Evolutionary conservation across 1,284 basidiomycete genomes (phyloP), one percentile per base, ranked within the genome.

Genomic region (Ganoderma resinaceum): DNA sequence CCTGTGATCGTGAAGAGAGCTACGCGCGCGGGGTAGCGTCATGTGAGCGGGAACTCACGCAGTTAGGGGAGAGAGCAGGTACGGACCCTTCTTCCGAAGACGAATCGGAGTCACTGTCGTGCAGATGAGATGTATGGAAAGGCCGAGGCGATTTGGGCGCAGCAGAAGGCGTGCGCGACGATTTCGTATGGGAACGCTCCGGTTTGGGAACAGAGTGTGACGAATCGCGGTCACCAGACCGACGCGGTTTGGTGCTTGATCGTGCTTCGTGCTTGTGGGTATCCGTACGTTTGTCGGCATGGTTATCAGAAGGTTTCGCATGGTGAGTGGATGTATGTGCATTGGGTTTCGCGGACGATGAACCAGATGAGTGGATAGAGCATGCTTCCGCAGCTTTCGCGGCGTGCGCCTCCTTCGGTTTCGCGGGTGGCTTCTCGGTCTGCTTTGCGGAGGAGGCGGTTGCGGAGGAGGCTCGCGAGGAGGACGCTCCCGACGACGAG

Each of bases 41-140:
- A 66, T 67, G 66, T 68, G 66, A 67, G 61, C 23, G 58, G 53
- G 23, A 1, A 29, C 9, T 26, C 29, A 43, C 58, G 62, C 46
- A 65, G 52, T 62, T 38, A 23, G 49, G 26, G 18, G 20, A 20
- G 20, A 52, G 29, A 12, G 49, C 20, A 52, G 35, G 20, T 23
- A 65, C 67, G 65, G 57, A 72, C 71, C 63, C 66, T 60, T 64
- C 70, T 60, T 73, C 74, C 55, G 71, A 73, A 57, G 74, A 73
- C 29, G 72, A 66, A 58, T 75, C 74, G 33, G 70, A 72, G 57
- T 73, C 69, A 35, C 67, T 62, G 67, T 74, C 70, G 70, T 71
- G 58, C 31, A 66, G 69, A 58, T 68, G 64, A 58, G 67, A 53
- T 63, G 70, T 2, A 53, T 64, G 61, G 53, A 63, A 63, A 33